Evolutionary conservation across 192 early-diverging fungal genomes (phyloP).

Genomic region (Linnemannia elongata): DNA sequence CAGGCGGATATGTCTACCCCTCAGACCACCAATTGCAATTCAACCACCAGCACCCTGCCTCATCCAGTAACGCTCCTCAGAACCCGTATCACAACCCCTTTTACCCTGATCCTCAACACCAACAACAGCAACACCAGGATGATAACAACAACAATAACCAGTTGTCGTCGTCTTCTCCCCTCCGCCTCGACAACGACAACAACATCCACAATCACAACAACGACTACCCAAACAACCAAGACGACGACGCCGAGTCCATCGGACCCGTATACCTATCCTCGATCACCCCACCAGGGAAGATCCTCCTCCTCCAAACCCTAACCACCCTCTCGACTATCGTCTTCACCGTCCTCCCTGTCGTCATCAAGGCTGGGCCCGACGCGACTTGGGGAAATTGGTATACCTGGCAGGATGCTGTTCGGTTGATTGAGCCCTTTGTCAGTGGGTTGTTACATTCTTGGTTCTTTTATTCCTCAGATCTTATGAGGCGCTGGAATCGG

Average conservation of each 20-base stretch:
- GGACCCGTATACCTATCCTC: not conserved
- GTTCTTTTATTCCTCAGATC: constrained; percentile 48
- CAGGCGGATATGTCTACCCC: not conserved
- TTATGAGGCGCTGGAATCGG: constrained; percentile 30
- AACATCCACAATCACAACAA: not conserved
- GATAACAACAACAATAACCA: not conserved
- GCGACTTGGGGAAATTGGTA: constrained; percentile 37
- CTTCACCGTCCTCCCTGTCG: constrained; percentile 45
- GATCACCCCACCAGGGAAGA: constrained; percentile 10
- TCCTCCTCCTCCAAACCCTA: constrained; percentile 31
- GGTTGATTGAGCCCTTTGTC: constrained; percentile 42
- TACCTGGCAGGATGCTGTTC: constrained; percentile 41
- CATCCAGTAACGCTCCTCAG: not conserved
- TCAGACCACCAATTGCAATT: not conserved
- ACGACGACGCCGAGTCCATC: not conserved
- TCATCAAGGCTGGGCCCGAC: constrained; percentile 30
- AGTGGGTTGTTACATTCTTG: constrained; percentile 46
- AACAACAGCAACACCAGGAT: not conserved
- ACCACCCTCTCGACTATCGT: constrained; percentile 47
- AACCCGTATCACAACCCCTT: not conserved
- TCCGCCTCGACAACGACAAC: not conserved
- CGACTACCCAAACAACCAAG: not conserved
- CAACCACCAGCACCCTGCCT: not conserved
- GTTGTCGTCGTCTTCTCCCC: not conserved
- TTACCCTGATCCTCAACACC: not conserved